These are phyloP conservation scores for Cordyceps javanica DNA, from an alignment of 2,329 filamentous ascomycete species.

Conservation along the genomic window DNA sequence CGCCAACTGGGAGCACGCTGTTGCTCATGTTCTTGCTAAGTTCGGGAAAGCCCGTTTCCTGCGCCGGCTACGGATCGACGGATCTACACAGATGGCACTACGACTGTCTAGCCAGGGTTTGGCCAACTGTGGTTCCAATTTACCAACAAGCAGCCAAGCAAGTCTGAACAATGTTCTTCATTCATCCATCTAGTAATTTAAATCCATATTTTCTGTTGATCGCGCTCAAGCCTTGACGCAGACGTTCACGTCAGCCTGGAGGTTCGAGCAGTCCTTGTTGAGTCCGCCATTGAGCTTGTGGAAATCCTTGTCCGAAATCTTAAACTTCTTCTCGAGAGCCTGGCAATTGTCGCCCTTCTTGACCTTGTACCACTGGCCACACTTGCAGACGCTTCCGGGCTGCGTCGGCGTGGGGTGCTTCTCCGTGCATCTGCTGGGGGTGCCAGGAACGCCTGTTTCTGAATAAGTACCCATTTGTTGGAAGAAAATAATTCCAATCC, in stretches of 20 bases:
- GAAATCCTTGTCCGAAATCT: background rate
- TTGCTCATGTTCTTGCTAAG: too few relatives aligned
- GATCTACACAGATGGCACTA: too few relatives aligned
- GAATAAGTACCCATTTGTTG: too few relatives aligned
- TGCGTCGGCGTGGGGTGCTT: background rate
- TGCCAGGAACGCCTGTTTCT: background rate
- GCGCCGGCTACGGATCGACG: too few relatives aligned
- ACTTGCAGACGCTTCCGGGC: conserved; percentile 2
- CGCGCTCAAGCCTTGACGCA: conserved; percentile 7
- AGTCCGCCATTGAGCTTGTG: conserved; percentile 4
- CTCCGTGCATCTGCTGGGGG: background rate
- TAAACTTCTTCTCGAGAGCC: background rate
- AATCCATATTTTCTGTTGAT: too few relatives aligned
- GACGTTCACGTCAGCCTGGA: conserved; percentile 4
- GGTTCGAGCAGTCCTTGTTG: conserved; percentile 4
- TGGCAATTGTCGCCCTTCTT: conserved; percentile 12
- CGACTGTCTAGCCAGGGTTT: too few relatives aligned
- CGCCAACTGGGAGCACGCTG: too few relatives aligned
- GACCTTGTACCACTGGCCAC: conserved; percentile 12
- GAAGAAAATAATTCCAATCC: background rate
- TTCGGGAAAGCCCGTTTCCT: too few relatives aligned
- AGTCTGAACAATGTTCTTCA: too few relatives aligned
- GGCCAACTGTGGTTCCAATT: too few relatives aligned
- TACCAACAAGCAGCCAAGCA: too few relatives aligned
- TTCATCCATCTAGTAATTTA: too few relatives aligned